These are phyloP conservation scores for Salicornia ramosissima DNA, from an alignment of 148 eudicot genomes.

Conservation along the genomic window DNA sequence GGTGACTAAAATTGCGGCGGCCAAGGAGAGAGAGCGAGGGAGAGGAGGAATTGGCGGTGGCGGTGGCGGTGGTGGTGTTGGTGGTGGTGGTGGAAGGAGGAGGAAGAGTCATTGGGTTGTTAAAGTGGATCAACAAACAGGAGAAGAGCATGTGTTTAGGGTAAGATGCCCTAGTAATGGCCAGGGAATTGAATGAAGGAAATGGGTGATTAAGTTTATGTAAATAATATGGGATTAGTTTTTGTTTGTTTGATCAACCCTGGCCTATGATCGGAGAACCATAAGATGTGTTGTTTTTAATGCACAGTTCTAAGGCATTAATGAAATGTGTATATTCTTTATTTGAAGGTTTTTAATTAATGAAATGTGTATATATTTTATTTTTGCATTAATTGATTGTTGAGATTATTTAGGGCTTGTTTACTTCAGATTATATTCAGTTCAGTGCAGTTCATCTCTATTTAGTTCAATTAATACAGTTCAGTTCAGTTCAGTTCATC, in stretches of 20 bases:
- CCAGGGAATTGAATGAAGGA: too few species aligned
- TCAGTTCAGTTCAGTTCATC: neutral
- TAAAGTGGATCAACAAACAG: constrained; percentile 30
- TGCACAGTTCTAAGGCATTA: neutral
- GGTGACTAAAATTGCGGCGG: constrained; percentile 17
- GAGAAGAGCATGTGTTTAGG: constrained; percentile 35
- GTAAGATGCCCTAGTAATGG: constrained; percentile 20
- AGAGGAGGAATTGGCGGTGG: too few species aligned
- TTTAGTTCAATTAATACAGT: too few species aligned
- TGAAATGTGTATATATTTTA: too few species aligned
- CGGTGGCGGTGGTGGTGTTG: too few species aligned
- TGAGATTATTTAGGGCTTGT: too few species aligned
- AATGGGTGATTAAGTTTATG: neutral
- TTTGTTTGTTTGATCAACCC: neutral
- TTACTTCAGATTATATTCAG: too few species aligned
- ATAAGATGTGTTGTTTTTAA: neutral
- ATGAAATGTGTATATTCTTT: neutral
- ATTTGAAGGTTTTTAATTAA: too few species aligned
- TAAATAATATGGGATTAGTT: neutral
- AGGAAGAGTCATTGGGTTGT: constrained; percentile 33
- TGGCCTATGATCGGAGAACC: neutral
- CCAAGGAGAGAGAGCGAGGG: neutral
- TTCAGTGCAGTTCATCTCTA: too few species aligned
- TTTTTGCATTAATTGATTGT: too few species aligned
- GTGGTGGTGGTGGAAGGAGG: constrained; percentile 14